Base-by-base conservation (phyloP, 2,329 filamentous ascomycete genomes). In the Clarireedia hainanense region DNA sequence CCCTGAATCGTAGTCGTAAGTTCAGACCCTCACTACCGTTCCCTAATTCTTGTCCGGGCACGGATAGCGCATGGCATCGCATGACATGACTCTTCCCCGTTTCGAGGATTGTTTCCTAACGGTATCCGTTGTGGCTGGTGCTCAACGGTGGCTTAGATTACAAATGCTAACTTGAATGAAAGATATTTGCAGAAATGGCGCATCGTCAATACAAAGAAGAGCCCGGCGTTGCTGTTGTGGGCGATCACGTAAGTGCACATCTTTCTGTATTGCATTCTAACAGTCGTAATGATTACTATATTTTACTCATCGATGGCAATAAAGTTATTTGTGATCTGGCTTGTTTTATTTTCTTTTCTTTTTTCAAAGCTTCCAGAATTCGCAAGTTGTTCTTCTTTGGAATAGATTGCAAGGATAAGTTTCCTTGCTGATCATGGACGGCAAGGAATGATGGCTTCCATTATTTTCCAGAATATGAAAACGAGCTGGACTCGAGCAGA, bases 161-260 rank as follows among this genome's bases (percentile, higher is more conserved):
- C 45, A 20, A 42, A 58, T 50, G 58, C 65, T 66, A 60, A 64
- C 58, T 43, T 24, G 52, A 47, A 56, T 59, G 58, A 47, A 43
- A 24, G n/a, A 6, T 20, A 50, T 10, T 15, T 15, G 20, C 54
- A 59, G 58, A 64, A 56, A 68, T 68, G 66, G 60, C 65, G 36
- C 66, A 69, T 63, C 66, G 64, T 58, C 67, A 67, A 56, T 76
- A 76, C 70, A 77, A 77, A 70, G 73, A 76, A 68, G 74, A 76
- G 59, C 68, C 73, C 23, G 64, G 63, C 52, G 63, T 65, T 48
- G 36, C 42, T 47, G 62, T 65, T 24, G 64, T 65, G 34, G 59
- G 72, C 57, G 73, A 76, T 70, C 69, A 74, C 61, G 75, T 77
- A 70, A 75, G 74, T 74, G 50, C 42, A 39, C 24, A 34, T 17